Evolutionary conservation across 2,329 filamentous ascomycete genomes (phyloP).

Genomic region (Penicillium psychrosexuale): DNA sequence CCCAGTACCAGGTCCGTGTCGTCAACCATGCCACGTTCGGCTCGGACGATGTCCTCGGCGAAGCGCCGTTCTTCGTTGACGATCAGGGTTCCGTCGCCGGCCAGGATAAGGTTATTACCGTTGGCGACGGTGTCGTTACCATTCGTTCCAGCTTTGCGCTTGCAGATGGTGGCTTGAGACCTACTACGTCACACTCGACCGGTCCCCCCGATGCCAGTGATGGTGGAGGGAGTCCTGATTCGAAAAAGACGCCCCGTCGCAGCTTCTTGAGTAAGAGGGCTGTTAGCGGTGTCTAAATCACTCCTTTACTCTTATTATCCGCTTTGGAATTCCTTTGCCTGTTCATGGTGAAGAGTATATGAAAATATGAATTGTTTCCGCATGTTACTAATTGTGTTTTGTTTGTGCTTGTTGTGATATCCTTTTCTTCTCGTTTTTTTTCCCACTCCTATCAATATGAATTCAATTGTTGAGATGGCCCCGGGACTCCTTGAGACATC

Average conservation of each 20-base stretch:
- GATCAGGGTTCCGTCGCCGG: constrained; percentile 65
- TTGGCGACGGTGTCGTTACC: constrained; percentile 69
- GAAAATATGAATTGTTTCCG: constrained; percentile 7
- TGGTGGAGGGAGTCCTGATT: constrained; percentile 40
- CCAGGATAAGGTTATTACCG: constrained; percentile 68
- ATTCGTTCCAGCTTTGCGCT: constrained; percentile 69
- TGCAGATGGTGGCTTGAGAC: constrained; percentile 44
- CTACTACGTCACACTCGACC: constrained; percentile 38
- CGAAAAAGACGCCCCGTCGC: constrained; percentile 41
- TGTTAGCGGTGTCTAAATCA: constrained; percentile 30
- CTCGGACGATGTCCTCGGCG: constrained; percentile 78
- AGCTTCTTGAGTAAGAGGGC: constrained; percentile 48
- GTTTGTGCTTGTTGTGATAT: constrained; percentile 14
- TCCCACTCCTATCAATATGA: neutral
- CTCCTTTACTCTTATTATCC: neutral
- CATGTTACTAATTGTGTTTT: neutral
- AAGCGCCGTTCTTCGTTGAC: constrained; percentile 86
- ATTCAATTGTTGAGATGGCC: neutral
- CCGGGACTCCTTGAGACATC: neutral
- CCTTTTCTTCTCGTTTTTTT: constrained; percentile 11
- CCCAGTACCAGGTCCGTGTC: constrained; percentile 80
- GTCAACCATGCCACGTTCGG: constrained; percentile 84
- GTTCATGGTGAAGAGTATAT: constrained; percentile 3
- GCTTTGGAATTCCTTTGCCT: neutral
- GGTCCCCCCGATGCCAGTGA: constrained; percentile 26